Conservation (phyloP, 164 flowering plant species). For the Houttuynia cordata region DNA sequence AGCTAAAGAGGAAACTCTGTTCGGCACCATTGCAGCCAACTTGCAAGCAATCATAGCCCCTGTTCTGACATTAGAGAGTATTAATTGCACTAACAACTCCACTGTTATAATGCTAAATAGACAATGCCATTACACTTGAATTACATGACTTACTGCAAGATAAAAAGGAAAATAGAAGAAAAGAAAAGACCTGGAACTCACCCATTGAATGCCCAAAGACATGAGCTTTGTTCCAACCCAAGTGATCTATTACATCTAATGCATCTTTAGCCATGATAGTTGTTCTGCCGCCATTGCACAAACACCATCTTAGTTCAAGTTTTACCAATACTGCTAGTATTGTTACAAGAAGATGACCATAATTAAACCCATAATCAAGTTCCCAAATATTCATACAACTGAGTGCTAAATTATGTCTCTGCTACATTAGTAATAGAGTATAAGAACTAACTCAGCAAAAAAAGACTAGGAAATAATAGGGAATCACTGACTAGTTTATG, state of each 20-base stretch:
- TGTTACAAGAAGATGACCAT: not conserved
- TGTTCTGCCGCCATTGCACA: conserved; percentile 35
- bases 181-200: conserved; percentile 26
- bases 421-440: no score
- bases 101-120: no score
- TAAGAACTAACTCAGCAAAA: no score
- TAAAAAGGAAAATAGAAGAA: not conserved
- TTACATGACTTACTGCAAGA: no score
- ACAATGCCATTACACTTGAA: no score
- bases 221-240: conserved; percentile 88
- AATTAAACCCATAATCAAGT: not conserved
- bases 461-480: no score
- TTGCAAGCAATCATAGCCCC: conserved; percentile 98
- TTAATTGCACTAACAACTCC: no score
- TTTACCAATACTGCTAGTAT: no score
- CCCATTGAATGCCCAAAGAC: conserved; percentile 98
- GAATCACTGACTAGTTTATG: no score
- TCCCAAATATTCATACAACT: no score
- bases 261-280: conserved; percentile 90
- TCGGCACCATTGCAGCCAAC: conserved; percentile 76
- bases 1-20: conserved; percentile 72
- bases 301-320: no score
- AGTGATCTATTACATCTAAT: conserved; percentile 76
- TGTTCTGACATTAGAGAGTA: conserved; percentile 12
- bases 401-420: no score